These are phyloP conservation scores for Calonectria henricotiae DNA, from an alignment of 2,329 filamentous ascomycete species.

Conservation along the genomic window DNA sequence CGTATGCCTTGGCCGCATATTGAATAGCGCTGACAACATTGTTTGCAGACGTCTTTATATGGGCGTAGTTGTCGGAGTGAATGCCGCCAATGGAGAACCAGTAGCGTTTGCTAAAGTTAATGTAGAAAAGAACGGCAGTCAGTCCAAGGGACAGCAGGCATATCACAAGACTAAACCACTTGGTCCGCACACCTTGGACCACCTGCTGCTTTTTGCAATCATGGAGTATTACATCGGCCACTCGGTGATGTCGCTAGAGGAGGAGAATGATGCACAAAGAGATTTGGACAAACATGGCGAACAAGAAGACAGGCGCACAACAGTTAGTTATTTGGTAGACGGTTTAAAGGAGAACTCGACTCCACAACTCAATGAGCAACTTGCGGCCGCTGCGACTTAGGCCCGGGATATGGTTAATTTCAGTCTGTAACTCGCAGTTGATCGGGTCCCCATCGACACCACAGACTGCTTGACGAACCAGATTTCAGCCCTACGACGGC, in stretches of 20 bases:
- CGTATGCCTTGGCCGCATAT: constrained; percentile 16
- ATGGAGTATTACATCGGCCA: constrained; percentile 7
- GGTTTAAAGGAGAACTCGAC: neutral
- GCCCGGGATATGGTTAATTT: constrained; percentile 7
- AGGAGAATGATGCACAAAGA: neutral
- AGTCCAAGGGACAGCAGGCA: neutral
- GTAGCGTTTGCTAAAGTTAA: neutral
- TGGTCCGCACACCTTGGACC: constrained; percentile 3
- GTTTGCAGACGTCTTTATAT: neutral
- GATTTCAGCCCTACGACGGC: neutral
- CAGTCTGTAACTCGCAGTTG: neutral
- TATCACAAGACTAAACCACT: neutral
- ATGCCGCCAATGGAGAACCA: constrained; percentile 13
- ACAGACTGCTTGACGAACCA: neutral
- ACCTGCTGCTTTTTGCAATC: neutral
- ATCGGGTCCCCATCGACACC: neutral
- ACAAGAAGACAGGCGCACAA: neutral
- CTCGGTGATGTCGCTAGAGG: neutral
- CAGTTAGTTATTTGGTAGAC: neutral
- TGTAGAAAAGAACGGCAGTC: constrained; percentile 16
- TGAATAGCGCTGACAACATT: constrained; percentile 9
- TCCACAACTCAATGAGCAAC: neutral
- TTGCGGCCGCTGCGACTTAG: neutral
- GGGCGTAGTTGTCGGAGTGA: neutral
- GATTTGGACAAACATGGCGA: neutral